These are phyloP conservation scores for Spencermartinsiella ligniputridi DNA, from an alignment of 1,139 yeast genomes.

Conservation along the genomic window DNA sequence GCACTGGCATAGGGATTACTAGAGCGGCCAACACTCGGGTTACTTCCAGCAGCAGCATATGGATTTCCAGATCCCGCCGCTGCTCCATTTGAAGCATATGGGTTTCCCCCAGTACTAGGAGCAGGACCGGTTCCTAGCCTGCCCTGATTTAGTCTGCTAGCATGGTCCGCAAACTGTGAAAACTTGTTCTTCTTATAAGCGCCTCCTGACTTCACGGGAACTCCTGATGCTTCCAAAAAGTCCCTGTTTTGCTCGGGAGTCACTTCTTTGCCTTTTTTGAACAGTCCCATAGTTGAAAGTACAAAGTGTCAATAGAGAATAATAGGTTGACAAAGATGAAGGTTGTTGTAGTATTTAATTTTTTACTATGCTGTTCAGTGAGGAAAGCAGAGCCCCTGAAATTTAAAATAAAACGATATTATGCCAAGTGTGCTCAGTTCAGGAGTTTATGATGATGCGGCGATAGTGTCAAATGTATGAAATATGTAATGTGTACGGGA, in stretches of 20 bases:
- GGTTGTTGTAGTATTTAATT: too few species aligned
- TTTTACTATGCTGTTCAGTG: too few species aligned
- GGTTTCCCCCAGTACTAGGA: constrained; percentile 9
- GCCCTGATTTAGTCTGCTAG: constrained; percentile 20
- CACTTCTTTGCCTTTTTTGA: constrained; percentile 32
- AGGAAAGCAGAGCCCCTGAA: too few species aligned
- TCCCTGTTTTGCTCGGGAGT: constrained; percentile 34
- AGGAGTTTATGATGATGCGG: too few species aligned
- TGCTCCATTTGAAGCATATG: constrained; percentile 14
- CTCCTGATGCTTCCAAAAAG: constrained; percentile 27
- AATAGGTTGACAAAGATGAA: too few species aligned
- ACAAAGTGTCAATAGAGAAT: too few species aligned
- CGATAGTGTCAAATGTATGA: too few species aligned
- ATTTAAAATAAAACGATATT: too few species aligned
- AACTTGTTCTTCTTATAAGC: constrained; percentile 33
- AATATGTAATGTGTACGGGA: too few species aligned
- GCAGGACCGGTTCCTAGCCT: constrained; percentile 6
- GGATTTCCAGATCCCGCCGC: constrained; percentile 4
- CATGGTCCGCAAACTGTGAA: constrained; percentile 32
- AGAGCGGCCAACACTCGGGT: background rate
- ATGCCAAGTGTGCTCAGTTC: too few species aligned
- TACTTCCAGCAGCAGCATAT: constrained; percentile 2
- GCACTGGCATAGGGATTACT: constrained; percentile 4
- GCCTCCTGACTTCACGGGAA: constrained; percentile 23
- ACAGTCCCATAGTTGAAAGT: too few species aligned